A percentile compares a stretch with the other conserved stretches of the same genome.
Evolutionary conservation across 108 stramenopile species (phyloP).

Genomic region (Fragilariopsis cylindrus): DNA sequence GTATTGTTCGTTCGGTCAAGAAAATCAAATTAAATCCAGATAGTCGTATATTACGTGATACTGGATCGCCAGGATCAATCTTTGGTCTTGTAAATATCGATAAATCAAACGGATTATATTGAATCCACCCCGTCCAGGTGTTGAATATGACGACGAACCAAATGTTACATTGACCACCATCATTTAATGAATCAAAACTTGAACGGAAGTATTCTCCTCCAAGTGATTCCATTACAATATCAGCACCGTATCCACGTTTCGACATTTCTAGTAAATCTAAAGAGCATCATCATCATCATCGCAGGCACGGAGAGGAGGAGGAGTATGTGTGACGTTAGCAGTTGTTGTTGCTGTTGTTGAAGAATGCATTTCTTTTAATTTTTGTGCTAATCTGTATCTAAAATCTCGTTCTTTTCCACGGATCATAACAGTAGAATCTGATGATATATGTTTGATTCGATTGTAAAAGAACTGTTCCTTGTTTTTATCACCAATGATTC

Average conservation of each 20-base stretch:
- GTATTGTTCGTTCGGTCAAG: slow-evolving; percentile 25
- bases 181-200: slow-evolving; percentile 24
- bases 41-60: slow-evolving; percentile 28
- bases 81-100: slow-evolving; percentile 26
- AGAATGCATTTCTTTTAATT: slow-evolving; percentile 1
- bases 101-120: slow-evolving; percentile 16
- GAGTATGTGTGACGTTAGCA: neutral
- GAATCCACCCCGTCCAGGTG: slow-evolving; percentile 13
- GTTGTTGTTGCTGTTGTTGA: neutral
- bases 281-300: neutral
- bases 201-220: slow-evolving; percentile 36
- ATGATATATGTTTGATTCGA: slow-evolving; percentile 26
- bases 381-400: neutral
- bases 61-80: slow-evolving; percentile 35
- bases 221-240: slow-evolving; percentile 39
- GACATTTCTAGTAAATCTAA: neutral
- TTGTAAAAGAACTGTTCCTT: slow-evolving; percentile 20
- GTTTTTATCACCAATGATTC: slow-evolving; percentile 22
- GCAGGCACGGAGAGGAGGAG: too few species aligned
- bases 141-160: slow-evolving; percentile 33
- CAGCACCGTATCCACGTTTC: slow-evolving; percentile 18
- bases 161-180: slow-evolving; percentile 33
- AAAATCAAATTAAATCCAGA: slow-evolving; percentile 42
- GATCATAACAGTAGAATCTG: slow-evolving; percentile 15
- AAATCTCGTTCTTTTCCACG: slow-evolving; percentile 24